Evolutionary conservation across 371 early-diverging fungal genomes (phyloP).

Genomic region (Mucor plumbeus): DNA sequence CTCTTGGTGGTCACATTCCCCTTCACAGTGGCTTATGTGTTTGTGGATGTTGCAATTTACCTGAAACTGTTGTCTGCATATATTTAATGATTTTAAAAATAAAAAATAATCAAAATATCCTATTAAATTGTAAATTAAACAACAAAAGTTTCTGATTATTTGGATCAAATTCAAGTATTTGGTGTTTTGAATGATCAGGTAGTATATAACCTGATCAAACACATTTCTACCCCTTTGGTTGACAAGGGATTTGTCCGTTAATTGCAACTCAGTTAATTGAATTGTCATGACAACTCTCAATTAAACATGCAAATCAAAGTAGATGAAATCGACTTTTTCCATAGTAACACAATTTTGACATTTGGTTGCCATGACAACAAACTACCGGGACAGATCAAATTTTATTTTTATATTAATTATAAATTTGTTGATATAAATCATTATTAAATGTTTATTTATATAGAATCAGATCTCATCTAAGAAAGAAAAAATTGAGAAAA

Average conservation of each 20-base stretch:
- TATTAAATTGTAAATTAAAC: too few species aligned
- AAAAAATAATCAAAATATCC: too few species aligned
- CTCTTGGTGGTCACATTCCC: background rate
- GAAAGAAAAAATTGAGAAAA: background rate
- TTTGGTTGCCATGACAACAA: background rate
- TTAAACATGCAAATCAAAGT: background rate
- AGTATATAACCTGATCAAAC: too few species aligned
- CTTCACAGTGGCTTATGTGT: background rate
- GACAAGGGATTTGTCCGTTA: background rate
- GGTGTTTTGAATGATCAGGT: too few species aligned
- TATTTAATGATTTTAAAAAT: too few species aligned
- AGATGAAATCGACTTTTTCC: background rate
- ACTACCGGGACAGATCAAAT: background rate
- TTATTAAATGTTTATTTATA: constrained; percentile 1
- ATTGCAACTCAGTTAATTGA: background rate
- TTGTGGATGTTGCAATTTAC: background rate
- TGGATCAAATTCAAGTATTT: too few species aligned
- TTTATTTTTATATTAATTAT: background rate
- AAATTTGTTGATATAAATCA: background rate
- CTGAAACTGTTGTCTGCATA: background rate
- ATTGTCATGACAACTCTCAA: background rate
- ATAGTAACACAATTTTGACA: constrained; percentile 1
- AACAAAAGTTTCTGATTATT: too few species aligned
- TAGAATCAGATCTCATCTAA: background rate
- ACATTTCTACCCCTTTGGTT: background rate